Conservation (phyloP, 2,329 filamentous ascomycete genomes). For the Colletotrichum kahawae region DNA sequence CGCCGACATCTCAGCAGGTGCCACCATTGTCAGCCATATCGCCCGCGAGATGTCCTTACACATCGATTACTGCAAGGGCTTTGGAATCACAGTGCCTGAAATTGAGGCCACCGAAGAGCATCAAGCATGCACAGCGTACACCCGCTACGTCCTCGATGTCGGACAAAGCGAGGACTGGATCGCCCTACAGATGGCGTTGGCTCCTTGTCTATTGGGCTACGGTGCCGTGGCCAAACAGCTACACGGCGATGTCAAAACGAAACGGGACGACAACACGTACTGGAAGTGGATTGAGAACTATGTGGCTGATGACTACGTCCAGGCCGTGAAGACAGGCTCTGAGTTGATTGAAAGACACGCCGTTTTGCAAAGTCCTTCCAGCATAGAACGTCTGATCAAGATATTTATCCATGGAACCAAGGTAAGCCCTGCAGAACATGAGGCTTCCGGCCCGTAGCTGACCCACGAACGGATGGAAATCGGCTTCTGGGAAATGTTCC, state of each 20-base stretch:
- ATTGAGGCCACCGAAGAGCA: conserved; percentile 78
- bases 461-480: conserved; percentile 51
- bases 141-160: conserved; percentile 84
- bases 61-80: conserved; percentile 79
- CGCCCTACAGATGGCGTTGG: conserved; percentile 81
- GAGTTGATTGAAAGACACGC: conserved; percentile 79
- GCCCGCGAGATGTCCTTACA: conserved; percentile 82
- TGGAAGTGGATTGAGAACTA: conserved; percentile 95
- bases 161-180: conserved; percentile 89
- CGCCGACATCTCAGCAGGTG: conserved; percentile 72
- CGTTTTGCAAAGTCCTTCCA: conserved; percentile 70
- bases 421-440: conserved; percentile 49
- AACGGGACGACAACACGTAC: conserved; percentile 72
- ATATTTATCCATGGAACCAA: conserved; percentile 90
- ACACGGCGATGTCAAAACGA: conserved; percentile 64
- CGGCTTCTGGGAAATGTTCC: conserved; percentile 61
- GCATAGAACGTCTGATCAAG: conserved; percentile 81
- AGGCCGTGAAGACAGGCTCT: conserved; percentile 73
- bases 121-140: conserved; percentile 83
- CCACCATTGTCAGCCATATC: conserved; percentile 76
- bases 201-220: conserved; percentile 91
- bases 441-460: not conserved
- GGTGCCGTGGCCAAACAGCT: conserved; percentile 78
- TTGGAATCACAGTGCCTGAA: conserved; percentile 76
- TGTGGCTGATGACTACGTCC: conserved; percentile 76